Percentiles rank a stretch among this genome's conserved stretches.
Evolutionary conservation across 2,329 filamentous ascomycete species (phyloP).

Genomic region (Cordyceps cicadae): DNA sequence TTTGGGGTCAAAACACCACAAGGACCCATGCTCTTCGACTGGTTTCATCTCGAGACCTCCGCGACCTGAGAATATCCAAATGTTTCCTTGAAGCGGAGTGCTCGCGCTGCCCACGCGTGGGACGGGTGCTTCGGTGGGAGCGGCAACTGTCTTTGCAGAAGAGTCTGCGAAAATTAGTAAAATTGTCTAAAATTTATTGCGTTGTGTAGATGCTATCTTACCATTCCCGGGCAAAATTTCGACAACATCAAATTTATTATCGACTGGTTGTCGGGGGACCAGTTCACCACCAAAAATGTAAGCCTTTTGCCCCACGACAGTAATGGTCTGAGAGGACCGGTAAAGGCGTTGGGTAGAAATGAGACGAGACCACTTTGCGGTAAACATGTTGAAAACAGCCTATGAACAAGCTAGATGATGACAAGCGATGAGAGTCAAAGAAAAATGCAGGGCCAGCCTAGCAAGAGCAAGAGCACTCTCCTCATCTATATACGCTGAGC

Average conservation of each 20-base stretch:
- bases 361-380: neutral
- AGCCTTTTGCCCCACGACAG: conserved; percentile 29
- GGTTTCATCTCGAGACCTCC: conserved; percentile 52
- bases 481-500: neutral
- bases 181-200: neutral
- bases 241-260: conserved; percentile 37
- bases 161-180: neutral
- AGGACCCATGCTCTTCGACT: conserved; percentile 46
- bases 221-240: conserved; percentile 17
- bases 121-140: conserved; percentile 28
- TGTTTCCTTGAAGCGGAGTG: conserved; percentile 32
- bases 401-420: neutral
- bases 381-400: conserved; percentile 5
- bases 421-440: neutral
- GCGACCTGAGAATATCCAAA: conserved; percentile 57
- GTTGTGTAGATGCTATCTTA: neutral
- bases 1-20: conserved; percentile 46
- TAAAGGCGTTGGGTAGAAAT: conserved; percentile 25
- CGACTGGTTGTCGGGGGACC: conserved; percentile 40
- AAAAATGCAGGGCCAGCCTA: neutral
- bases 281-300: conserved; percentile 47
- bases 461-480: too few species aligned
- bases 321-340: conserved; percentile 42
- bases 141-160: conserved; percentile 15
- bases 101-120: conserved; percentile 50